A percentile compares a stretch with the other conserved stretches of the same genome.
Conservation (phyloP, 2,329 filamentous ascomycete genomes). For the Diaporthe nobilis region DNA sequence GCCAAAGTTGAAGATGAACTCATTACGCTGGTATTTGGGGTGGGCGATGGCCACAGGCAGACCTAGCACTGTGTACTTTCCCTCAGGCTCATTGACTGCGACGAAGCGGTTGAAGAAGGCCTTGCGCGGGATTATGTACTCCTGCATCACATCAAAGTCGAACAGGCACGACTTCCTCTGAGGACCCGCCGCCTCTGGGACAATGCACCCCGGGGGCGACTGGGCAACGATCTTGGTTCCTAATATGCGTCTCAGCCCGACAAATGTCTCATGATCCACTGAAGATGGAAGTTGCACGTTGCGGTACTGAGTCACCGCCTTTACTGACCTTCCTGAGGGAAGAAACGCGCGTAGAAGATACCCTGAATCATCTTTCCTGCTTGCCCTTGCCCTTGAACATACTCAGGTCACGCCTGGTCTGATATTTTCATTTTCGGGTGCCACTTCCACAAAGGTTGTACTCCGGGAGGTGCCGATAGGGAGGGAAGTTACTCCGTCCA, state of each 20-base stretch:
- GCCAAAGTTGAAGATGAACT: constrained; percentile 99
- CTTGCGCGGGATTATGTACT: constrained; percentile 95
- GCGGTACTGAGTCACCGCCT: background rate
- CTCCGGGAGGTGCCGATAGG: background rate
- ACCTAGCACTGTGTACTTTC: constrained; percentile 83
- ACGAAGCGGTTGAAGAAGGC: constrained; percentile 95
- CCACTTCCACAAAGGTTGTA: background rate
- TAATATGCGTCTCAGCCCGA: constrained; percentile 49
- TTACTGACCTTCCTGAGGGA: constrained; percentile 72
- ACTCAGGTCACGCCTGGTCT: background rate
- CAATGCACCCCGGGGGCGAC: constrained; percentile 74
- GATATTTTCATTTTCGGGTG: constrained; percentile 1
- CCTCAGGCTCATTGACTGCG: constrained; percentile 79
- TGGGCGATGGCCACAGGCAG: constrained; percentile 91
- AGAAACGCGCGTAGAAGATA: constrained; percentile 79
- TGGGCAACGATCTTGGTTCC: constrained; percentile 75
- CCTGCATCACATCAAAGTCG: constrained; percentile 87
- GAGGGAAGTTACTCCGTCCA: background rate
- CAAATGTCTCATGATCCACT: background rate
- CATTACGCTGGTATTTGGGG: constrained; percentile 87
- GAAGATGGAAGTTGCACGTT: background rate
- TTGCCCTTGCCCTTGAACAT: constrained; percentile 32
- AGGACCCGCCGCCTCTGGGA: constrained; percentile 56
- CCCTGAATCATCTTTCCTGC: constrained; percentile 72
- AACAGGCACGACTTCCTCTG: constrained; percentile 74